Base-by-base conservation (phyloP, 78 protist species). In the Emiliania huxleyi region DNA sequence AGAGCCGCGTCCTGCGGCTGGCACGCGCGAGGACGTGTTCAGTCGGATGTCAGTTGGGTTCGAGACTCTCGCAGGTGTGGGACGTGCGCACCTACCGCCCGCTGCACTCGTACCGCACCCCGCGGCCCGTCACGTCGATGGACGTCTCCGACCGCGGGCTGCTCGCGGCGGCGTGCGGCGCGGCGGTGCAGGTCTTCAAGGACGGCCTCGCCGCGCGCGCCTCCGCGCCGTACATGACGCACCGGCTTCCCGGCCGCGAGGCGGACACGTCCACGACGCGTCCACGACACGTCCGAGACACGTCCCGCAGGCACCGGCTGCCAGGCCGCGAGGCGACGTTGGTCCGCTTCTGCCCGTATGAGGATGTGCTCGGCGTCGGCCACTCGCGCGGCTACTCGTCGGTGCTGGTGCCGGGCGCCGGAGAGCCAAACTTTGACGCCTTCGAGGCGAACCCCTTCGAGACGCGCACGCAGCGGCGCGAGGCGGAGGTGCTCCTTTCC, bases 341-440 rank as follows among this genome's bases (percentile, higher is more conserved):
- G 22, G 87, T 97, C n/a, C 62, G 73, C 42, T 98, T 98, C 93
- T 93, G 97, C 90, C 99, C 99, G n/a, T 97, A 85, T 87, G 99
- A 99, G 87, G 99, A 99, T 75, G 87, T 98, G 42, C 94, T 99
- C 5, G 99, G 99, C 45, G 23, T 97, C 44, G 98, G 98, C 2
- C 97, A 96, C 56, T 69, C 89, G 0, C 0, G 0, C 35, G 75
- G 91, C 29, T 49, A 35, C 45, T 1, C 37, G 38, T 87, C 91
- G 71, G 4, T 87, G 73, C 71, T 45, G 52, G 91, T 49, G 2
- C 97, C 97, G 33, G 99, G 99, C 8, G 91, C 98, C 22, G 99
- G 99, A 19, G 98, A 97, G 93, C 95, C 99, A 29, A 98, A 98
- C 94, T 97, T 95, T 85, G 99, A 99, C 91, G 38, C 98, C 26